phyloP scores from a whole-genome alignment of 257 asterid genomes.

The Solanum virginianum region DNA sequence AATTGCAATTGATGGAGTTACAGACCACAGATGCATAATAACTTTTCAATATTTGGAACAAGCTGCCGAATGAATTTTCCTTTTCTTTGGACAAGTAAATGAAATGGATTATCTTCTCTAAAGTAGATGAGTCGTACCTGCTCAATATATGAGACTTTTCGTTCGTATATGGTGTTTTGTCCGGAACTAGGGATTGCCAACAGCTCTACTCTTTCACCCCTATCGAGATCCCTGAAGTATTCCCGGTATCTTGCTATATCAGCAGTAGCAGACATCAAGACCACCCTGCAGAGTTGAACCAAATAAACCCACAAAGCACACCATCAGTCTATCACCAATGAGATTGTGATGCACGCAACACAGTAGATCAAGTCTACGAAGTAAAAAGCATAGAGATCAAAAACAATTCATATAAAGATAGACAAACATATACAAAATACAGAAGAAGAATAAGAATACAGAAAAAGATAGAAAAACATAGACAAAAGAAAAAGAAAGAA shows the following conservation, averaged over 20 bases:
- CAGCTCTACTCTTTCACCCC: slow-evolving; percentile 86
- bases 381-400: background rate
- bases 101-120: background rate
- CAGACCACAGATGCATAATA: background rate
- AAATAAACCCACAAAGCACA: background rate
- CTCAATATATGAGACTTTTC: slow-evolving; percentile 62
- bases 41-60: background rate
- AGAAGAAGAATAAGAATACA: background rate
- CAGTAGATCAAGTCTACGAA: background rate
- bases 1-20: background rate
- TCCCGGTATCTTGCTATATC: slow-evolving; percentile 79
- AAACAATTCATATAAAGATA: background rate
- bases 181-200: slow-evolving; percentile 67
- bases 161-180: slow-evolving; percentile 46
- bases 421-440: background rate
- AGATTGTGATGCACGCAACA: background rate
- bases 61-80: background rate
- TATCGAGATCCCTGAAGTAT: slow-evolving; percentile 80
- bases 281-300: slow-evolving; percentile 58
- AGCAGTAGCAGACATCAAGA: slow-evolving; percentile 98
- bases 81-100: background rate
- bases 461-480: background rate
- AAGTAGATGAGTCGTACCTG: slow-evolving; percentile 36
- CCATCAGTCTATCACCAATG: background rate
- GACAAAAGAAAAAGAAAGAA: background rate